Conservation (phyloP, 2,329 filamentous ascomycete species). For the Alternaria angustiovoidea region DNA sequence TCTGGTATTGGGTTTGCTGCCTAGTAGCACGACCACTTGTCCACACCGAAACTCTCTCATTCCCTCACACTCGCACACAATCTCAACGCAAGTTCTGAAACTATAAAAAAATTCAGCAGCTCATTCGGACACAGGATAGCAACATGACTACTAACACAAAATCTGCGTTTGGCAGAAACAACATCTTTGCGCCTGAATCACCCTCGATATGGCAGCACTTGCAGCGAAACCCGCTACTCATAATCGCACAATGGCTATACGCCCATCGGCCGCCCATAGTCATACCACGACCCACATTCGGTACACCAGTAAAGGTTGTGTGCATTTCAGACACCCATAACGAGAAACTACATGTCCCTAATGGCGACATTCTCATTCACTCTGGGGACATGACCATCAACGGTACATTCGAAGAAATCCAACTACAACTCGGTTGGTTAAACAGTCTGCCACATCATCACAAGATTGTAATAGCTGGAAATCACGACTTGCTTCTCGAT, state of each 20-base stretch:
- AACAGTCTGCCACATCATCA: slow-evolving; percentile 72
- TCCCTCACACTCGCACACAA: not conserved
- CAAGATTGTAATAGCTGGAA: slow-evolving; percentile 83
- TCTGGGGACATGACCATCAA: slow-evolving; percentile 80
- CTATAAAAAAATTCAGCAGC: not conserved
- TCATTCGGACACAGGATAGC: not conserved
- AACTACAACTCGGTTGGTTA: slow-evolving; percentile 81
- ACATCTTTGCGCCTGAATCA: not conserved
- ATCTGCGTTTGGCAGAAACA: not conserved
- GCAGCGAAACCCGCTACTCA: not conserved
- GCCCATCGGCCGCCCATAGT: not conserved
- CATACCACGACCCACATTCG: not conserved
- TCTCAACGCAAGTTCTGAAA: not conserved
- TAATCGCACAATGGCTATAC: not conserved
- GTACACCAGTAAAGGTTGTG: slow-evolving; percentile 70
- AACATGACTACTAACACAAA: not conserved
- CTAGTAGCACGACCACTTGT: not conserved
- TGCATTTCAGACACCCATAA: slow-evolving; percentile 87
- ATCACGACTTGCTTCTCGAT: slow-evolving; percentile 69
- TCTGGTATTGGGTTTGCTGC: not conserved
- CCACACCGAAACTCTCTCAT: not conserved
- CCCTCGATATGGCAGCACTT: not conserved
- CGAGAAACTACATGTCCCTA: slow-evolving; percentile 61
- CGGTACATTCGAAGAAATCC: slow-evolving; percentile 75
- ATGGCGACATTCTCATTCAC: slow-evolving; percentile 86